Conservation (phyloP, 1,139 yeast genomes). For the Groenewaldozyma auringiensis region DNA sequence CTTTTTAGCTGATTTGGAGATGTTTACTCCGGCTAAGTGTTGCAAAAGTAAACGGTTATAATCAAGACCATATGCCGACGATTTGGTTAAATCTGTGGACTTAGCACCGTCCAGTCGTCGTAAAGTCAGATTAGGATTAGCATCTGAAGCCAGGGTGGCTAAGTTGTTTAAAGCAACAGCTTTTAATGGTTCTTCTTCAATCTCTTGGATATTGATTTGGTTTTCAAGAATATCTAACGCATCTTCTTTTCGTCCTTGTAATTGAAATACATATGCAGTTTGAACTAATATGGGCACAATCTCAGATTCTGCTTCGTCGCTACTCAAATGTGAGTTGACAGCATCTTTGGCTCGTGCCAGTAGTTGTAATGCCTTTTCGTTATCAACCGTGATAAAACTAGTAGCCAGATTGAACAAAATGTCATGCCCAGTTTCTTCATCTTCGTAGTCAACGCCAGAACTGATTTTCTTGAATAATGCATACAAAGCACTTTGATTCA, state of each 20-base stretch:
- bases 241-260: constrained; percentile 38
- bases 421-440: constrained; percentile 37
- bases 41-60: constrained; percentile 24
- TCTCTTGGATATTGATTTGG: constrained; percentile 13
- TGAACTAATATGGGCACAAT: constrained; percentile 61
- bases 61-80: constrained; percentile 19
- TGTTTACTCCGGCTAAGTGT: constrained; percentile 21
- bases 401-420: constrained; percentile 63
- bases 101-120: constrained; percentile 19
- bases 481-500: constrained; percentile 61
- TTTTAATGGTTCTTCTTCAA: constrained; percentile 7
- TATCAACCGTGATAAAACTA: constrained; percentile 41
- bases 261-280: constrained; percentile 55
- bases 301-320: constrained; percentile 37
- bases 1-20: constrained; percentile 13
- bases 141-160: constrained; percentile 8
- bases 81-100: constrained; percentile 13
- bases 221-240: constrained; percentile 38
- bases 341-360: constrained; percentile 46
- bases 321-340: constrained; percentile 35
- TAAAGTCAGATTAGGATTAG: constrained; percentile 22
- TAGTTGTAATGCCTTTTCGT: constrained; percentile 38
- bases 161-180: constrained; percentile 15
- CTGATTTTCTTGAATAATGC: constrained; percentile 34
- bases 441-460: background rate